phyloP scores from a whole-genome alignment of 257 asterid species.

The Scutellaria minor region DNA sequence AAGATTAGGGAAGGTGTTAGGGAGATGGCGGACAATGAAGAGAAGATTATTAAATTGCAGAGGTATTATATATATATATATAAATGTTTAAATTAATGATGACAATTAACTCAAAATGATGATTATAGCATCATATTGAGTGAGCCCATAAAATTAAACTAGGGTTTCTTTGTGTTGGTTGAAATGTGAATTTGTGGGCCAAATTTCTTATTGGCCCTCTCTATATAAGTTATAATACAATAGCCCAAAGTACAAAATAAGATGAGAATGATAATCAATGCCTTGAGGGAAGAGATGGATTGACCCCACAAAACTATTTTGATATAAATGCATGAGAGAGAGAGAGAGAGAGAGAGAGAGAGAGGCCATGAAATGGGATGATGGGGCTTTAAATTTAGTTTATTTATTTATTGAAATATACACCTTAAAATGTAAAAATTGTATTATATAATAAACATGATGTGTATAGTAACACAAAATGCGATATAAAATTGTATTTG shows the following conservation, averaged over 20 bases:
- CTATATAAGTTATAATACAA: not conserved
- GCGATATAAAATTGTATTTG: no score
- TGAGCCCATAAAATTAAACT: conserved; percentile 37
- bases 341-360: not conserved
- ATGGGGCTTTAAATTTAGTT: no score
- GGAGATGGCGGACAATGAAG: conserved; percentile 35
- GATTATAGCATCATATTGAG: conserved; percentile 34
- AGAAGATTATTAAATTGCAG: conserved; percentile 22
- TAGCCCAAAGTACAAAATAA: conserved; percentile 43
- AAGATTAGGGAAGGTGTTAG: conserved; percentile 50
- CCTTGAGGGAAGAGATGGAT: conserved; percentile 4
- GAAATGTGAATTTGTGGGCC: conserved; percentile 41
- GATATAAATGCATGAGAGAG: not conserved
- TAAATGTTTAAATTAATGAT: not conserved
- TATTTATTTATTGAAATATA: no score
- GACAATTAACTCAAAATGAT: conserved; percentile 18
- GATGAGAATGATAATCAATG: conserved; percentile 48
- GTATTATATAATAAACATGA: no score
- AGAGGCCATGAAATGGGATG: not conserved
- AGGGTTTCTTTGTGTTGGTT: conserved; percentile 31
- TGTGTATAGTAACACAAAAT: no score
- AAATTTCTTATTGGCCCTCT: conserved; percentile 25
- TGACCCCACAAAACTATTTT: conserved; percentile 31
- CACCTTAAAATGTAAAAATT: no score
- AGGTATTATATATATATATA: no score